Base-by-base conservation (phyloP, 352 stramenopile genomes). In the Globisporangium solare region DNA sequence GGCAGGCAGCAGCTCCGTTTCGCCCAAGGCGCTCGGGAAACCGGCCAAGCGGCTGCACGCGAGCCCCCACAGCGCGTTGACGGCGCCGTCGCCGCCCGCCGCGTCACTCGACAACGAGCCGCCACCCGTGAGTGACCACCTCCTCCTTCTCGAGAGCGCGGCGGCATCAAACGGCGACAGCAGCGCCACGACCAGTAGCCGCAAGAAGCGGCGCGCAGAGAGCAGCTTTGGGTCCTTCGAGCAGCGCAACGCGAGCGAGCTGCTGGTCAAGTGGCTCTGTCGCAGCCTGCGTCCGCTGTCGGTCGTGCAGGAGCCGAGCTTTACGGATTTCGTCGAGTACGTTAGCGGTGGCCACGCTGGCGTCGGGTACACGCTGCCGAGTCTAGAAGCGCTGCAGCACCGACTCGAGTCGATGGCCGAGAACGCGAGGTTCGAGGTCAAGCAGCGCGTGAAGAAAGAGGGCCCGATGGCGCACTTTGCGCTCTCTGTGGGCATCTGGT, bases 261-360 rank as follows among this genome's bases (percentile, higher is more conserved):
- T 72, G 47, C 57, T 82, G 7, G 21, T 79, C 37, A 66, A 66
- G 35, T 82, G 73, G 73, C 48, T 82, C 42, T 64, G 65, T n/a
- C 27, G 56, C n/a, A 66, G 56, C 24, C 54, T 77, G 49, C 67
- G 73, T 6, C 56, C 73, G 17, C 60, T 78, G 12, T 62, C 64
- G 12, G 52, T 73, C 27, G 67, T 69, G 0, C 48, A 75, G 6
- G 73, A 83, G 15, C 51, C 55, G 0, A 70, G 67, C 10, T 69
- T 83, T 32, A 55, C 46, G 13, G 63, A 56, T 2, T 75, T 79
- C 35, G 57, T 66, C 10, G 57, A 61, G 20, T 67, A 62, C 37
- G 58, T 78, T 39, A 47, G 51, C 17, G 47, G 39, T n/a, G 15
- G 11, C 13, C 13, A n/a, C 18, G 39, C 13, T 43, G 17, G 39